phyloP scores from a whole-genome alignment of 2,329 filamentous ascomycete genomes.

The Orbilia quercus region DNA sequence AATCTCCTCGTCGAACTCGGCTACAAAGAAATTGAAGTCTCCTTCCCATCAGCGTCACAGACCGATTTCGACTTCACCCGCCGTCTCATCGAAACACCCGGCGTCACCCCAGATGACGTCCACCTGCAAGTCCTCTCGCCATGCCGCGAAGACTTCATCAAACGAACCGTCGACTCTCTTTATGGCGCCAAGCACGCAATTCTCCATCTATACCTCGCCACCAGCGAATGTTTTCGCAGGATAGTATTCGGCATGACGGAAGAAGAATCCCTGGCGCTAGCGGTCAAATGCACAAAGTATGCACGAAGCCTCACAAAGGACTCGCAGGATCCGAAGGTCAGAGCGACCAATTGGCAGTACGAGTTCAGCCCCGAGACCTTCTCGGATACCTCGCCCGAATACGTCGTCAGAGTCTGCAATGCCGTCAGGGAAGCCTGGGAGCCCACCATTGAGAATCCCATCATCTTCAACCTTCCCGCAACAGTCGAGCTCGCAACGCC shows the following conservation, averaged over 20 bases:
- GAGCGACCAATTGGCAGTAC: slow-evolving; percentile 77
- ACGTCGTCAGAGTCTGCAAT: slow-evolving; percentile 83
- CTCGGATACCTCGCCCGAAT: slow-evolving; percentile 88
- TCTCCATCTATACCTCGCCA: slow-evolving; percentile 94
- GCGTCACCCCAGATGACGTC: slow-evolving; percentile 85
- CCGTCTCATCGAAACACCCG: slow-evolving; percentile 84
- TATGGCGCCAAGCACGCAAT: slow-evolving; percentile 92
- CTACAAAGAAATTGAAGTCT: slow-evolving; percentile 98
- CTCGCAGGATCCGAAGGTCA: slow-evolving; percentile 67
- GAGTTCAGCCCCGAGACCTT: slow-evolving; percentile 90
- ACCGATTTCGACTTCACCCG: slow-evolving; percentile 97
- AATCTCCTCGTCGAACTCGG: slow-evolving; percentile 91
- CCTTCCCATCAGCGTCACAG: slow-evolving; percentile 92
- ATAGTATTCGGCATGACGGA: slow-evolving; percentile 90
- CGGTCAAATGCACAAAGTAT: slow-evolving; percentile 85
- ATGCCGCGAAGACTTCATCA: slow-evolving; percentile 90
- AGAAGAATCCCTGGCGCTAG: slow-evolving; percentile 82
- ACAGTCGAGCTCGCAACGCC: slow-evolving; percentile 95
- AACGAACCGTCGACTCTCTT: slow-evolving; percentile 86
- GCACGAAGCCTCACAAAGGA: slow-evolving; percentile 91
- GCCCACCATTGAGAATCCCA: slow-evolving; percentile 78
- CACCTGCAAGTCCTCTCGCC: slow-evolving; percentile 92
- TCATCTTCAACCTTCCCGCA: slow-evolving; percentile 97
- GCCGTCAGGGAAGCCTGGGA: slow-evolving; percentile 95
- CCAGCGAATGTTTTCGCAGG: slow-evolving; percentile 91